These are phyloP conservation scores for Pseudozyma sp. DNA, from an alignment of 1,284 basidiomycete species.

Conservation along the genomic window DNA sequence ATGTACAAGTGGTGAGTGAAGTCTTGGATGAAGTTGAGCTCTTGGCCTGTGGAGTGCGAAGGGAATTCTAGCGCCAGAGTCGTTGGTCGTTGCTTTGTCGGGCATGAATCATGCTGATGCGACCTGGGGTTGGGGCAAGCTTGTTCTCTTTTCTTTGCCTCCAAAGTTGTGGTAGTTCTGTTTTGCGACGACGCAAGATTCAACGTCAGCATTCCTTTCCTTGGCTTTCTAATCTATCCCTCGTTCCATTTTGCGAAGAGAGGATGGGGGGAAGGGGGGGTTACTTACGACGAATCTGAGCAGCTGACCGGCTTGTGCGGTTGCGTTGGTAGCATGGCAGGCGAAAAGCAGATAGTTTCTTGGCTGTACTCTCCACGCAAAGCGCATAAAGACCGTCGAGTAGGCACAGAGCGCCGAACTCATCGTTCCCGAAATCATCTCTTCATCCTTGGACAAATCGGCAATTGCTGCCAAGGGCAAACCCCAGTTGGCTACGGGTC, in stretches of 20 bases:
- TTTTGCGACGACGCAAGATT: not conserved
- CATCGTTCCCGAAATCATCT: slow-evolving; percentile 67
- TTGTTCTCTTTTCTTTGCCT: slow-evolving; percentile 46
- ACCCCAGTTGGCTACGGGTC: slow-evolving; percentile 68
- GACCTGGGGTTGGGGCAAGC: slow-evolving; percentile 29
- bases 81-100: not conserved
- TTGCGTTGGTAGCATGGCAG: slow-evolving; percentile 65
- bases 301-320: slow-evolving; percentile 61
- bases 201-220: too few relatives aligned
- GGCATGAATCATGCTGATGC: slow-evolving; percentile 29
- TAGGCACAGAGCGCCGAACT: slow-evolving; percentile 61
- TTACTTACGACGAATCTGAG: slow-evolving; percentile 60
- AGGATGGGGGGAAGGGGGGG: not conserved
- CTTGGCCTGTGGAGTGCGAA: not conserved
- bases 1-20: too few relatives aligned
- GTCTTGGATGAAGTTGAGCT: too few relatives aligned
- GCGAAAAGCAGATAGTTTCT: slow-evolving; percentile 67
- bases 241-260: not conserved
- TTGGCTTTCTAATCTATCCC: not conserved
- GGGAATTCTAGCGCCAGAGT: not conserved
- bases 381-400: slow-evolving; percentile 67
- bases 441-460: slow-evolving; percentile 65
- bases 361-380: slow-evolving; percentile 67
- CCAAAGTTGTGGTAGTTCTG: slow-evolving; percentile 63
- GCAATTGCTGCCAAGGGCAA: slow-evolving; percentile 67